Evolutionary conservation across 2,329 filamentous ascomycete species (phyloP).

Genomic region (Aspergillus sp.): DNA sequence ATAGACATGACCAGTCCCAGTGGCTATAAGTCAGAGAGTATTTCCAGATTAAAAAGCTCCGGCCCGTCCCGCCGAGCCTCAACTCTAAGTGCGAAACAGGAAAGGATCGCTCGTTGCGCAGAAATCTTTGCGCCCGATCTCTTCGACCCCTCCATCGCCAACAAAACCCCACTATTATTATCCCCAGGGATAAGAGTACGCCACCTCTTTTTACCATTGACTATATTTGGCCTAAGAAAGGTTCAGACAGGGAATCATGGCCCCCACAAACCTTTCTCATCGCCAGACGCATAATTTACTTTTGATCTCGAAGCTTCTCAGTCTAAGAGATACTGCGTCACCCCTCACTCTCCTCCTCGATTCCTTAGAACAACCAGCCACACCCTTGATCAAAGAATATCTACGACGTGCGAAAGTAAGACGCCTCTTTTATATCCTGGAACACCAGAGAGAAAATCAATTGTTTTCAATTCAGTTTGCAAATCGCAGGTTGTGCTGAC

Average conservation of each 20-base stretch:
- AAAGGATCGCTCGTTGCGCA: conserved; percentile 6
- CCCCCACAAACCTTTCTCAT: conserved; percentile 47
- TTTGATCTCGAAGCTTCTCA: conserved; percentile 76
- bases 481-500: conserved; percentile 5
- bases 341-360: conserved; percentile 85
- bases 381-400: conserved; percentile 67
- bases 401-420: conserved; percentile 67
- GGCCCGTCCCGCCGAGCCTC: conserved; percentile 32
- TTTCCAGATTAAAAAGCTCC: conserved; percentile 3
- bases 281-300: conserved; percentile 79
- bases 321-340: conserved; percentile 71
- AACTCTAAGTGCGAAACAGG: conserved; percentile 14
- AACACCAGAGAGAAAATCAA: no score
- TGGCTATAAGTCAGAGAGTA: neutral
- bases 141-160: conserved; percentile 10
- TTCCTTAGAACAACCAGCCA: conserved; percentile 74
- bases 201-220: no score
- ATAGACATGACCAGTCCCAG: no score
- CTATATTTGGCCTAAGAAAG: no score
- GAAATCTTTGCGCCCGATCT: conserved; percentile 21
- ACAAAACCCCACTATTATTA: conserved; percentile 9
- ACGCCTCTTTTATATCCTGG: neutral
- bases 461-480: no score
- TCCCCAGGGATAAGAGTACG: no score
- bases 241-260: conserved; percentile 19